phyloP scores from a whole-genome alignment of 179 eudicot genomes.

The Drosera spatulata region DNA sequence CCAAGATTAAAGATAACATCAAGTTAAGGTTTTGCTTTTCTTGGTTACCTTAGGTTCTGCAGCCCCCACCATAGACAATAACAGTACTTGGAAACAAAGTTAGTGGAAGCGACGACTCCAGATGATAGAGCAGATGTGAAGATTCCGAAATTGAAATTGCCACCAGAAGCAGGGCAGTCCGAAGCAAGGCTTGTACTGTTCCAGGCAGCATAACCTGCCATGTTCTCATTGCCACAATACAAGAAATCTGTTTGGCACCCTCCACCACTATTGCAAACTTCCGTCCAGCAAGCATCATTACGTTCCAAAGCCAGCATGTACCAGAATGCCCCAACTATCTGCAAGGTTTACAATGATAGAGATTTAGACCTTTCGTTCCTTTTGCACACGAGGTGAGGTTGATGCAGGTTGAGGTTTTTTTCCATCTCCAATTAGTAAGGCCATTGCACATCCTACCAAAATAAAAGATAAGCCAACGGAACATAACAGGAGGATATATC shows the following conservation, averaged over 20 bases:
- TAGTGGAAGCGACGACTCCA: slow-evolving; percentile 33
- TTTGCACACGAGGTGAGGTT: neutral
- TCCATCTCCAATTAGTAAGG: no score
- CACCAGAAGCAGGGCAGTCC: slow-evolving; percentile 30
- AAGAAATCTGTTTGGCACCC: slow-evolving; percentile 29
- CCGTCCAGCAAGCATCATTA: slow-evolving; percentile 47
- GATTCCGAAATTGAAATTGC: slow-evolving; percentile 61
- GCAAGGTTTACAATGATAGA: slow-evolving; percentile 8
- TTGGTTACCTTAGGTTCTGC: slow-evolving; percentile 28
- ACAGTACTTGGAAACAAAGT: slow-evolving; percentile 44
- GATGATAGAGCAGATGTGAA: slow-evolving; percentile 51
- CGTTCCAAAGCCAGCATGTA: slow-evolving; percentile 53
- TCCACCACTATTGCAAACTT: slow-evolving; percentile 27
- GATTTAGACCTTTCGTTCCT: no score
- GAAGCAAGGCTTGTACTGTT: slow-evolving; percentile 25
- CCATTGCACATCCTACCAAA: no score
- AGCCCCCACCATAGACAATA: slow-evolving; percentile 78
- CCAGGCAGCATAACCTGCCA: slow-evolving; percentile 35
- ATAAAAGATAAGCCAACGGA: no score
- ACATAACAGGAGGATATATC: no score
- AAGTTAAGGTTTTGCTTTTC: neutral
- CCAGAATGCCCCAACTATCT: slow-evolving; percentile 71
- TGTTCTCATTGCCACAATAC: slow-evolving; percentile 47
- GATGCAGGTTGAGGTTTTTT: no score
- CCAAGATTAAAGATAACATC: neutral